Evolutionary conservation across 768 basidiomycete species (phyloP).

Genomic region (Trametes elegans): DNA sequence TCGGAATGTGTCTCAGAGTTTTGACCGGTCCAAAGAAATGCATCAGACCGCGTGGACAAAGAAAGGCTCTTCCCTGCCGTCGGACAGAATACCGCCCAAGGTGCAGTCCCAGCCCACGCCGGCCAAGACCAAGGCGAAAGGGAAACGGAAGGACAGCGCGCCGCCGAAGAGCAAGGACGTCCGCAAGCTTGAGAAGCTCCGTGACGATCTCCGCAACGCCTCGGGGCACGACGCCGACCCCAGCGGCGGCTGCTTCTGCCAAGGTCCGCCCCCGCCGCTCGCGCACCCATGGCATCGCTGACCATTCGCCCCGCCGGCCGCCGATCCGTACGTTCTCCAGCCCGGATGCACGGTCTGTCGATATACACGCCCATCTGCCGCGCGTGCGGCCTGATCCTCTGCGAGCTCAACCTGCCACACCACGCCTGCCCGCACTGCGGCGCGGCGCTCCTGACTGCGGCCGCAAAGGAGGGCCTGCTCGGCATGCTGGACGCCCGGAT

Average conservation of each 20-base stretch:
- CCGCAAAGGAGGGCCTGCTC: slow-evolving; percentile 37
- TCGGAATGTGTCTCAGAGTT: neutral
- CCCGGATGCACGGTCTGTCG: slow-evolving; percentile 58
- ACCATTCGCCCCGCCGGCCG: neutral
- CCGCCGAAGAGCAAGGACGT: slow-evolving; percentile 50
- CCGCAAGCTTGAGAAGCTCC: slow-evolving; percentile 44
- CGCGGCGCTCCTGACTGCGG: slow-evolving; percentile 35
- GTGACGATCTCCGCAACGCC: slow-evolving; percentile 37
- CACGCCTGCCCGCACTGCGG: slow-evolving; percentile 54
- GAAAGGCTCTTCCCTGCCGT: slow-evolving; percentile 46
- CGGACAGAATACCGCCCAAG: slow-evolving; percentile 48
- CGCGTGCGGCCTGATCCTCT: slow-evolving; percentile 62
- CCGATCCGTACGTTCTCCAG: slow-evolving; percentile 31
- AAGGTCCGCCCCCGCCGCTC: slow-evolving; percentile 42
- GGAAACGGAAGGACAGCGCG: slow-evolving; percentile 27
- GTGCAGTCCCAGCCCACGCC: slow-evolving; percentile 24
- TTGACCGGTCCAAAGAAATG: slow-evolving; percentile 27
- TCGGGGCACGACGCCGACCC: slow-evolving; percentile 47
- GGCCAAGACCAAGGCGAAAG: slow-evolving; percentile 35
- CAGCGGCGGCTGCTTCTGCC: slow-evolving; percentile 68
- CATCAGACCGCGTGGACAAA: slow-evolving; percentile 44
- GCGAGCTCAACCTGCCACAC: slow-evolving; percentile 52
- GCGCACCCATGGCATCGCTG: neutral
- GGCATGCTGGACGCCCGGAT: slow-evolving; percentile 45
- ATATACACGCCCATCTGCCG: slow-evolving; percentile 52